A percentile compares a stretch with the other conserved stretches of the same genome.
phyloP scores from a whole-genome alignment of 129 eudicot species.

The Flaveria ramosissima region DNA sequence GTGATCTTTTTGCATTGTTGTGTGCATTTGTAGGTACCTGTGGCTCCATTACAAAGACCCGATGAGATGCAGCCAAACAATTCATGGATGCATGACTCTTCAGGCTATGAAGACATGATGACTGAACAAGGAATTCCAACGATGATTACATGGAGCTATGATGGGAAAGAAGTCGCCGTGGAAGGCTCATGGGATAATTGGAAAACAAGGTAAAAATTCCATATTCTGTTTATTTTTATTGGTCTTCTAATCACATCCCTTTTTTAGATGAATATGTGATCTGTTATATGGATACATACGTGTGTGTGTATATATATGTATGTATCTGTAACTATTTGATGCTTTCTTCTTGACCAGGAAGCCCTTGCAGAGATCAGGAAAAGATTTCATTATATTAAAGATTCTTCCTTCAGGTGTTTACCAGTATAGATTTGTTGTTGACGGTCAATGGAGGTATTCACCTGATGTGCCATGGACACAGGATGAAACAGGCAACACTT shows the following conservation, averaged over 20 bases:
- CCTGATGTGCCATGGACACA: constrained; percentile 84
- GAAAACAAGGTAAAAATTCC: constrained; percentile 70
- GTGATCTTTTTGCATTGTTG: constrained; percentile 18
- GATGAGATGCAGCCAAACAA: constrained; percentile 83
- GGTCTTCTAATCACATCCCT: not conserved
- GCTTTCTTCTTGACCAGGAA: constrained; percentile 50
- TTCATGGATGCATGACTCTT: constrained; percentile 83
- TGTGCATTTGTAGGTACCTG: constrained; percentile 62
- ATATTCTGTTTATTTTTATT: not conserved
- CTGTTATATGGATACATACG: not conserved
- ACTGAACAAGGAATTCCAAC: constrained; percentile 87
- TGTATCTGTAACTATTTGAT: constrained; percentile 20
- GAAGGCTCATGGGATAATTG: constrained; percentile 99
- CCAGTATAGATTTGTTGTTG: constrained; percentile 89
- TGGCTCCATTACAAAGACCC: constrained; percentile 91
- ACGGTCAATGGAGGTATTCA: constrained; percentile 87
- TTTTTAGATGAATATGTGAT: not conserved
- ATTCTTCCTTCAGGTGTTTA: constrained; percentile 97
- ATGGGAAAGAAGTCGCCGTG: constrained; percentile 86
- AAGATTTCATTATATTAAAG: constrained; percentile 93
- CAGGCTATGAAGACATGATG: constrained; percentile 60
- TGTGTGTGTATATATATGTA: not conserved
- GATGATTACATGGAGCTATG: constrained; percentile 92
- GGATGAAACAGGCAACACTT: constrained; percentile 89
- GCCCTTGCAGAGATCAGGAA: constrained; percentile 90